Conservation (phyloP, 257 asterid genomes). For the Nemophila menziesii region DNA sequence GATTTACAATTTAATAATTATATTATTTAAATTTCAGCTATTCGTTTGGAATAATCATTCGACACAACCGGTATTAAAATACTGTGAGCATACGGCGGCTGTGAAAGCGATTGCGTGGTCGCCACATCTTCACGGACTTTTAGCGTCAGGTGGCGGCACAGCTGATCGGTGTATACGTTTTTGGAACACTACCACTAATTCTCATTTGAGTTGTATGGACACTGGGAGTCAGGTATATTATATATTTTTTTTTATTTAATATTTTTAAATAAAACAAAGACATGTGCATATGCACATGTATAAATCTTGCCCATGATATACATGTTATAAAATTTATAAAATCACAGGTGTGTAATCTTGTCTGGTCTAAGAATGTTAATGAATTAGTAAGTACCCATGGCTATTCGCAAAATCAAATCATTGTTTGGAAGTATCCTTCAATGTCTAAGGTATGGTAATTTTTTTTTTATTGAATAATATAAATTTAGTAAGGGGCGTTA, state of each 20-base stretch:
- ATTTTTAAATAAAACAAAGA: too few relatives aligned
- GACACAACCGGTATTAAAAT: conserved; percentile 72
- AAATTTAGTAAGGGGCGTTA: not conserved
- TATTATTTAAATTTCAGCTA: too few relatives aligned
- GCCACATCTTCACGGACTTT: conserved; percentile 96
- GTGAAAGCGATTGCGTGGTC: conserved; percentile 99
- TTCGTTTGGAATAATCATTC: conserved; percentile 92
- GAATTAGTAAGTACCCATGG: conserved; percentile 98
- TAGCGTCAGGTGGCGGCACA: conserved; percentile 98
- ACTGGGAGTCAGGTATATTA: conserved; percentile 89
- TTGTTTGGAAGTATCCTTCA: conserved; percentile 88
- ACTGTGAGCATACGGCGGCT: conserved; percentile 94
- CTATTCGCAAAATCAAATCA: conserved; percentile 86
- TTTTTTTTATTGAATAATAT: not conserved
- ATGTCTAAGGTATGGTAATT: conserved; percentile 67
- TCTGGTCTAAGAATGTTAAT: conserved; percentile 96
- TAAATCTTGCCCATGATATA: not conserved
- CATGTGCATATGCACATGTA: too few relatives aligned
- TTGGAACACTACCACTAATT: conserved; percentile 86
- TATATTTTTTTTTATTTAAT: not conserved
- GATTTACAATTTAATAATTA: too few relatives aligned
- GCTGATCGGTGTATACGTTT: conserved; percentile 95
- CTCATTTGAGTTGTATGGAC: conserved; percentile 79
- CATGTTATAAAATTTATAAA: not conserved
- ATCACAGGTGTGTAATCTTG: conserved; percentile 92